Evolutionary conservation across 2,329 filamentous ascomycete species (phyloP).

Genomic region (Colletotrichum higginsianum): DNA sequence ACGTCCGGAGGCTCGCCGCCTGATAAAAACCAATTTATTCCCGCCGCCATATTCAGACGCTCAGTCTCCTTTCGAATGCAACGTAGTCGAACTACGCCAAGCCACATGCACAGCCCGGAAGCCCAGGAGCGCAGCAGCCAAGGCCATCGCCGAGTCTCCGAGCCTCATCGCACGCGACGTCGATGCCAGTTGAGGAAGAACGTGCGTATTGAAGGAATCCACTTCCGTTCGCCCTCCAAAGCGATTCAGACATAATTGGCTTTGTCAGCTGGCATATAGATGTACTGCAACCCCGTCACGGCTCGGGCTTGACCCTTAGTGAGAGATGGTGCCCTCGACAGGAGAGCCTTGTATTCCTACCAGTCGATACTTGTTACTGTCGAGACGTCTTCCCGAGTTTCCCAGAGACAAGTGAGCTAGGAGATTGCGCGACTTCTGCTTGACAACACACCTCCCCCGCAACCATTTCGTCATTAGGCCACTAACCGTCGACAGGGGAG

Average conservation of each 20-base stretch:
- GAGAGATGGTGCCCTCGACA: neutral
- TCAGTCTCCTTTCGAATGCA: neutral
- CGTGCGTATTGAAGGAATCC: neutral
- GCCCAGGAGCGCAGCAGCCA: neutral
- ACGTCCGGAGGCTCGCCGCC: neutral
- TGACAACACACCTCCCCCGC: neutral
- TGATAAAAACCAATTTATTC: neutral
- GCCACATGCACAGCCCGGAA: neutral
- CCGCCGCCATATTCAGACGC: neutral
- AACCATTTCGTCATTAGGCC: conserved; percentile 18
- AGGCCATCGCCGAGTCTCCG: neutral
- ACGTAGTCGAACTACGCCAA: neutral
- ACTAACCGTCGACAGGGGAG: neutral
- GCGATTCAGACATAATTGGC: conserved; percentile 27
- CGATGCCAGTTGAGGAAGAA: neutral
- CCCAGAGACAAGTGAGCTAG: neutral
- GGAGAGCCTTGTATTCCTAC: neutral
- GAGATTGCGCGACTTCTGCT: neutral
- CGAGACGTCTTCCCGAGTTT: neutral
- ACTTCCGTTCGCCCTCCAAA: neutral
- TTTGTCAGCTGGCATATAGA: conserved; percentile 15
- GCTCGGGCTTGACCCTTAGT: conserved; percentile 11
- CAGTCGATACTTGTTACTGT: neutral
- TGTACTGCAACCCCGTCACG: conserved; percentile 8
- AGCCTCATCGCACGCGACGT: neutral